These are phyloP conservation scores for Beta macrorhiza DNA, from an alignment of 179 eudicot genomes.

Conservation along the genomic window DNA sequence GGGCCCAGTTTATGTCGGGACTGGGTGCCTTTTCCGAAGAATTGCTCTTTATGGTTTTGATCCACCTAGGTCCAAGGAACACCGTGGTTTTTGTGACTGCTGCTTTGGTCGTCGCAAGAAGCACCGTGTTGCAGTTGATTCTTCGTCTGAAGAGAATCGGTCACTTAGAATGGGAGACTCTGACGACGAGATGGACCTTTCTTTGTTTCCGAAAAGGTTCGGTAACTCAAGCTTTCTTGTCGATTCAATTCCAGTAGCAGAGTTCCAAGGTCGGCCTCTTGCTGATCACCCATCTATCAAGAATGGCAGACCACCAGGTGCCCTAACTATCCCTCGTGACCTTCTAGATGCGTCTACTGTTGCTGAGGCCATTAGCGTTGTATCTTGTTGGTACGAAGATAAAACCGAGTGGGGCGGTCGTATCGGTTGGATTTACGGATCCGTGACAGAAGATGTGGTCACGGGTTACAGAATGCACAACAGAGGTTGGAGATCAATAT, in stretches of 20 bases:
- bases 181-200: constrained; percentile 43
- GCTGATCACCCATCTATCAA: constrained; percentile 51
- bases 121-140: constrained; percentile 1
- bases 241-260: constrained; percentile 53
- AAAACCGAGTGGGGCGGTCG: constrained; percentile 51
- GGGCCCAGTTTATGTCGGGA: constrained; percentile 51
- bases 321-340: constrained; percentile 47
- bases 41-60: constrained; percentile 48
- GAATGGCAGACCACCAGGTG: constrained; percentile 48
- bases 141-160: constrained; percentile 28
- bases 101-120: constrained; percentile 34
- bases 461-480: constrained; percentile 52
- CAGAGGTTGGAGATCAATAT: constrained; percentile 48
- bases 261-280: constrained; percentile 49
- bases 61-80: constrained; percentile 42
- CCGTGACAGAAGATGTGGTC: constrained; percentile 48
- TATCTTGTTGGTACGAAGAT: constrained; percentile 51
- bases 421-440: constrained; percentile 47
- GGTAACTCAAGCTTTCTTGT: constrained; percentile 46
- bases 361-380: constrained; percentile 48
- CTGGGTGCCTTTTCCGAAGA: constrained; percentile 49
- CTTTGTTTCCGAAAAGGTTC: constrained; percentile 41
- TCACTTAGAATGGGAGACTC: constrained; percentile 45
- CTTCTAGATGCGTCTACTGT: constrained; percentile 48
- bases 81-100: constrained; percentile 36